Evolutionary conservation across 208 protist species (phyloP).

Genomic region (Acanthamoeba lenticulata): DNA sequence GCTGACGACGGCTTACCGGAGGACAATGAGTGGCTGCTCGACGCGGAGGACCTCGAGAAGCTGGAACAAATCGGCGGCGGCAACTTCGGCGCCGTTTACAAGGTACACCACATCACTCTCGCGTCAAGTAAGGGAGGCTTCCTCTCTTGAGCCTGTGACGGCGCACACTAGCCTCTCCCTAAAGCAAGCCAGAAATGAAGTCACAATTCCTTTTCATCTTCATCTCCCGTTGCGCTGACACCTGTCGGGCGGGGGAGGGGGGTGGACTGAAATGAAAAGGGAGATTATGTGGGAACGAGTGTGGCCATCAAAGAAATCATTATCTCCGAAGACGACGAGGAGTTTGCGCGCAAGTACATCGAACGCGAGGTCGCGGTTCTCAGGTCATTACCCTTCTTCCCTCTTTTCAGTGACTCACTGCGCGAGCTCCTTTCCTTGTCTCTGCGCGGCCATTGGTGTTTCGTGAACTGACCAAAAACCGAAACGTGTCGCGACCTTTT

Average conservation of each 20-base stretch:
- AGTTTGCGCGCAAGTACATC: conserved; percentile 20
- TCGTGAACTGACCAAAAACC: too few relatives aligned
- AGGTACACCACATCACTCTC: neutral
- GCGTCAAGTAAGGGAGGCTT: neutral
- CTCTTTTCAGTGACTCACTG: neutral
- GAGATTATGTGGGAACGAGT: neutral
- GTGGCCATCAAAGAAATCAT: conserved; percentile 6
- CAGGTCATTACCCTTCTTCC: neutral
- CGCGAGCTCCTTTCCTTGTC: too few relatives aligned
- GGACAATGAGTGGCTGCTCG: conserved; percentile 29
- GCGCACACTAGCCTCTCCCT: too few relatives aligned
- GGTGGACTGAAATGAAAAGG: too few relatives aligned
- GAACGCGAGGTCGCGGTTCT: neutral
- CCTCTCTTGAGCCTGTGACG: too few relatives aligned
- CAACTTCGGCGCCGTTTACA: conserved; percentile 39
- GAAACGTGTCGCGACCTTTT: too few relatives aligned
- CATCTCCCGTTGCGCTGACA: too few relatives aligned
- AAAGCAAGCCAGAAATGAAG: too few relatives aligned
- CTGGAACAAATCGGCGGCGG: neutral
- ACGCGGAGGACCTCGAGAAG: neutral
- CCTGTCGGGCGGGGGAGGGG: too few relatives aligned
- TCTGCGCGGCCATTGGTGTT: too few relatives aligned
- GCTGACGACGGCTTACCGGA: conserved; percentile 32
- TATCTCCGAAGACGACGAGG: neutral
- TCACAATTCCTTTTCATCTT: too few relatives aligned